Evolutionary conservation across 2,329 filamentous ascomycete genomes (phyloP).

Genomic region (Endoconidiophora laricicola): DNA sequence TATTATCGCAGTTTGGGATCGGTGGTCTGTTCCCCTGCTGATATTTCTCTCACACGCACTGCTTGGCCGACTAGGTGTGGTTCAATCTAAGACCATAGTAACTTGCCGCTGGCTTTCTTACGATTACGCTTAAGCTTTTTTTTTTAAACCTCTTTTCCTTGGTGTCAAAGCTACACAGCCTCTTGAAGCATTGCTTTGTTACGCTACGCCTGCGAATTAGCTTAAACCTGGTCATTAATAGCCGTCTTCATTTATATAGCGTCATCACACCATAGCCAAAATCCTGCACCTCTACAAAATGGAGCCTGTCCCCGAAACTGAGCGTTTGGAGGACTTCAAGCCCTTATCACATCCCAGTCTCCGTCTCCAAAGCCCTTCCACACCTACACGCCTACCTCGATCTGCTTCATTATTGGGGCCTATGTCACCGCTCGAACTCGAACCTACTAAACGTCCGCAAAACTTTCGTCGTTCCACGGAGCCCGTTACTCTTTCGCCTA

Average conservation of each 20-base stretch:
- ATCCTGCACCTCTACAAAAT: slow-evolving; percentile 23
- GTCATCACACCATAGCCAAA: background rate
- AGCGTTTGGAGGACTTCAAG: slow-evolving; percentile 50
- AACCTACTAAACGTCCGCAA: slow-evolving; percentile 33
- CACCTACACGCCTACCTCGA: slow-evolving; percentile 15
- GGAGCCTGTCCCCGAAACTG: slow-evolving; percentile 52
- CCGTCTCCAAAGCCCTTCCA: slow-evolving; percentile 26
- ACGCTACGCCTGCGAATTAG: too few species aligned
- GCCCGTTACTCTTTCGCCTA: slow-evolving; percentile 35
- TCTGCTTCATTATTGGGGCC: slow-evolving; percentile 3
- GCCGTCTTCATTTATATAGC: background rate
- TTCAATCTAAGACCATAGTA: too few species aligned
- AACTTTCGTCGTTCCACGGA: slow-evolving; percentile 42
- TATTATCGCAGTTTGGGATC: too few species aligned
- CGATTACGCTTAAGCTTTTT: background rate
- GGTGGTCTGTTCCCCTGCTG: too few species aligned
- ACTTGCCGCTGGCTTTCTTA: background rate
- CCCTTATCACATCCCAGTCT: slow-evolving; percentile 38
- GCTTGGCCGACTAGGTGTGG: too few species aligned
- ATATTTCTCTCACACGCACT: too few species aligned
- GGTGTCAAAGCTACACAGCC: too few species aligned
- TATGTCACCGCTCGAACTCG: slow-evolving; percentile 23
- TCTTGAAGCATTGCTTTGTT: too few species aligned
- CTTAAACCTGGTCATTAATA: too few species aligned
- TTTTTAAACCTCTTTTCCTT: background rate